A percentile compares a stretch with the other conserved stretches of the same genome.
These are phyloP conservation scores for Pichia phayaonensis DNA, from an alignment of 805 yeast species.

Conservation along the genomic window DNA sequence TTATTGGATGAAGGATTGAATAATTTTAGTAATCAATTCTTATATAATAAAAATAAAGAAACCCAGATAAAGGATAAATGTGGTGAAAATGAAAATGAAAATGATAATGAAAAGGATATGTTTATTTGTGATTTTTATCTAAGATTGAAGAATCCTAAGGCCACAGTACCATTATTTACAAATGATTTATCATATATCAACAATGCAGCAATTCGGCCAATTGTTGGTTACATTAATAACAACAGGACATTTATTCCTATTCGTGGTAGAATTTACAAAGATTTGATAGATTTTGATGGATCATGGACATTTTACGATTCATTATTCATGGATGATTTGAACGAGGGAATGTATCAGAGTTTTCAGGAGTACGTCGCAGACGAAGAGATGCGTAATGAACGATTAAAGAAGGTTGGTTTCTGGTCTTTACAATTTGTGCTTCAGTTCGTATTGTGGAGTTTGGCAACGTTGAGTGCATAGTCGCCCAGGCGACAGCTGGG, in stretches of 20 bases:
- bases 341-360: slow-evolving; percentile 83
- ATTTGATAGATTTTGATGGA: slow-evolving; percentile 80
- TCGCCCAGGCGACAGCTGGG: too few species aligned
- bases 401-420: slow-evolving; percentile 81
- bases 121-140: slow-evolving; percentile 76
- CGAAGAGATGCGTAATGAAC: slow-evolving; percentile 63
- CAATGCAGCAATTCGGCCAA: slow-evolving; percentile 86
- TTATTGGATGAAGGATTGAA: slow-evolving; percentile 19
- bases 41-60: slow-evolving; percentile 4
- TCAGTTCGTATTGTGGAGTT: slow-evolving; percentile 74
- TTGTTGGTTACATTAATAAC: slow-evolving; percentile 91
- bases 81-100: neutral
- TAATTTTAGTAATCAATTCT: slow-evolving; percentile 6
- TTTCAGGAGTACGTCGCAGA: slow-evolving; percentile 85
- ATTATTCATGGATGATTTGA: slow-evolving; percentile 81
- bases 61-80: neutral
- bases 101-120: slow-evolving; percentile 8
- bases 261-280: slow-evolving; percentile 72
- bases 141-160: slow-evolving; percentile 77
- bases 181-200: slow-evolving; percentile 87
- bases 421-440: slow-evolving; percentile 85
- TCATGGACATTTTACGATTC: slow-evolving; percentile 96
- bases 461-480: slow-evolving; percentile 44
- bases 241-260: slow-evolving; percentile 85
- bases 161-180: slow-evolving; percentile 80